phyloP scores from a whole-genome alignment of 768 basidiomycete species.

The Suillus discolor region DNA sequence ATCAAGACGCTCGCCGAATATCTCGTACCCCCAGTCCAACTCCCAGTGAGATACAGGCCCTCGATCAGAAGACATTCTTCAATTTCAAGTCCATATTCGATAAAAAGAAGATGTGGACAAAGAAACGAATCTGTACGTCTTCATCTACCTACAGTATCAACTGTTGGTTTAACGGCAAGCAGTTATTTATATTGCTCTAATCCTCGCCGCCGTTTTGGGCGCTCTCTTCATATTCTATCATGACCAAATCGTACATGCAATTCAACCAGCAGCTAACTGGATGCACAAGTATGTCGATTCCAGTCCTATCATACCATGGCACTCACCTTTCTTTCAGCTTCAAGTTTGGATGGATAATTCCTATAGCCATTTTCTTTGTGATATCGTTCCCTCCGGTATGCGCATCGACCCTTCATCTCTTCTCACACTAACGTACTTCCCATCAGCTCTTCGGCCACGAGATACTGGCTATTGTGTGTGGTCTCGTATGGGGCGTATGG shows the following conservation, averaged over 20 bases:
- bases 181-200: conserved; percentile 52
- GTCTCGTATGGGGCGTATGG: conserved; percentile 90
- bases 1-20: conserved; percentile 17
- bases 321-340: conserved; percentile 38
- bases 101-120: conserved; percentile 56
- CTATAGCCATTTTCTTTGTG: conserved; percentile 79
- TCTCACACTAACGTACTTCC: not conserved
- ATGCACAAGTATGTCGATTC: conserved; percentile 39
- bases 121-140: conserved; percentile 57
- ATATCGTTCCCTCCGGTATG: conserved; percentile 83
- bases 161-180: not conserved
- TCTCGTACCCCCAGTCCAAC: conserved; percentile 64
- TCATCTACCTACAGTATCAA: not conserved
- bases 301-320: not conserved
- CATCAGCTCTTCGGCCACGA: conserved; percentile 88
- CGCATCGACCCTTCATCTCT: conserved; percentile 8
- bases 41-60: conserved; percentile 55
- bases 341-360: conserved; percentile 70
- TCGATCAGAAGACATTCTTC: conserved; percentile 43
- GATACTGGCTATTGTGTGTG: conserved; percentile 86
- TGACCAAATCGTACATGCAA: conserved; percentile 52
- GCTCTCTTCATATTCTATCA: conserved; percentile 65
- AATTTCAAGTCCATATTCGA: conserved; percentile 46
- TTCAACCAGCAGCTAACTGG: conserved; percentile 49
- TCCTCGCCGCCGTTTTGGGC: conserved; percentile 50